Evolutionary conservation across 2,329 filamentous ascomycete genomes (phyloP).

Genomic region (Penicillium janthinellum): DNA sequence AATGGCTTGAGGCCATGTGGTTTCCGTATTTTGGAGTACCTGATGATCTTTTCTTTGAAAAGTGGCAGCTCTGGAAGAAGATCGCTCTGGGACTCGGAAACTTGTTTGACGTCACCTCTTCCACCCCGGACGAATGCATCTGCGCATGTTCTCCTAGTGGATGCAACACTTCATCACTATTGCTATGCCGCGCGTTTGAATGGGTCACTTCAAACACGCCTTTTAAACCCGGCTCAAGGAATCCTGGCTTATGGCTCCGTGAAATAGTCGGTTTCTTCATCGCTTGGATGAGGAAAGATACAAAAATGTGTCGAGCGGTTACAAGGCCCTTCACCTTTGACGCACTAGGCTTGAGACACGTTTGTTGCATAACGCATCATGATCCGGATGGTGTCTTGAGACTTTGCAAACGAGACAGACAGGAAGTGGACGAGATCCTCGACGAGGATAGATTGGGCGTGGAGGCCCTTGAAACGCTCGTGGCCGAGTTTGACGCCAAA

Average conservation of each 20-base stretch:
- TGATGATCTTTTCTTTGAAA: not conserved
- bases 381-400: not conserved
- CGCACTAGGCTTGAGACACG: not conserved
- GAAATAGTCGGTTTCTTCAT: not conserved
- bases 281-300: not conserved
- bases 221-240: too few relatives aligned
- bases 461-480: slow-evolving; percentile 5
- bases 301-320: not conserved
- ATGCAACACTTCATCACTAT: not conserved
- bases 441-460: slow-evolving; percentile 10
- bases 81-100: not conserved
- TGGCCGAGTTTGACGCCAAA: slow-evolving; percentile 3
- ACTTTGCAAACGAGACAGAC: not conserved
- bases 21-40: not conserved
- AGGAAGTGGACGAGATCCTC: slow-evolving; percentile 7
- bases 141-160: not conserved
- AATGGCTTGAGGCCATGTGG: not conserved
- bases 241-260: not conserved
- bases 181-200: not conserved
- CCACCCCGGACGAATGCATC: not conserved
- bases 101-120: not conserved
- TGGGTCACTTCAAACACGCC: not conserved
- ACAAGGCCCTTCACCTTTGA: not conserved
- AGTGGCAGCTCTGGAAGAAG: not conserved
- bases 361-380: not conserved